phyloP scores from a whole-genome alignment of 163 green algal species.

The Scenedesmus sp. region DNA sequence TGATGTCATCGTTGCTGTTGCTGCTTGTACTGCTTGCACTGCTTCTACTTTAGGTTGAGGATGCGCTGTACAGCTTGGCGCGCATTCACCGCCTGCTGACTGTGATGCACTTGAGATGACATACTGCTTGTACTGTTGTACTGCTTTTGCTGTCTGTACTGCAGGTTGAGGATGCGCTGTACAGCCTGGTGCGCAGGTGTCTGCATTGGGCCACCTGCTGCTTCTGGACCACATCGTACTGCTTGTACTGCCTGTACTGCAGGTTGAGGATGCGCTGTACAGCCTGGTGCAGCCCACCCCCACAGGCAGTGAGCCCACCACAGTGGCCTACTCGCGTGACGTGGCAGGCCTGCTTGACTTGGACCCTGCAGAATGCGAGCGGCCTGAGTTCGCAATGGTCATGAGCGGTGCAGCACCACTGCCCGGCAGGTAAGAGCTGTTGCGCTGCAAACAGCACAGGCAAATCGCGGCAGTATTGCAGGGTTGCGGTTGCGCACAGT shows the following conservation, averaged over 20 bases:
- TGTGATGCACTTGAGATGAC: too few relatives aligned
- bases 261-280: conserved; percentile 28
- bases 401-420: conserved; percentile 81
- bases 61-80: neutral
- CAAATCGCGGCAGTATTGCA: too few relatives aligned
- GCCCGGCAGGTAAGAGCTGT: conserved; percentile 57
- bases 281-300: conserved; percentile 32
- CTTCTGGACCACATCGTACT: neutral
- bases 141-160: neutral
- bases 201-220: too few relatives aligned
- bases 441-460: neutral
- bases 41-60: neutral
- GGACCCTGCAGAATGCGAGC: conserved; percentile 72
- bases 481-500: too few relatives aligned
- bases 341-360: conserved; percentile 68
- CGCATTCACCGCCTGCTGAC: neutral
- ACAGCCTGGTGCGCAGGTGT: neutral
- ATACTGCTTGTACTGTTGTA: neutral
- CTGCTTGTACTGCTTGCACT: neutral
- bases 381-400: conserved; percentile 84
- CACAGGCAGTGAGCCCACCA: conserved; percentile 10
- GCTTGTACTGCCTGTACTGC: neutral
- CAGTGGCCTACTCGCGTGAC: conserved; percentile 24
- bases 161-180: conserved; percentile 20
- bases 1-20: neutral